Base-by-base conservation (phyloP, 441 rosid genomes). In the Populus tomentosa region DNA sequence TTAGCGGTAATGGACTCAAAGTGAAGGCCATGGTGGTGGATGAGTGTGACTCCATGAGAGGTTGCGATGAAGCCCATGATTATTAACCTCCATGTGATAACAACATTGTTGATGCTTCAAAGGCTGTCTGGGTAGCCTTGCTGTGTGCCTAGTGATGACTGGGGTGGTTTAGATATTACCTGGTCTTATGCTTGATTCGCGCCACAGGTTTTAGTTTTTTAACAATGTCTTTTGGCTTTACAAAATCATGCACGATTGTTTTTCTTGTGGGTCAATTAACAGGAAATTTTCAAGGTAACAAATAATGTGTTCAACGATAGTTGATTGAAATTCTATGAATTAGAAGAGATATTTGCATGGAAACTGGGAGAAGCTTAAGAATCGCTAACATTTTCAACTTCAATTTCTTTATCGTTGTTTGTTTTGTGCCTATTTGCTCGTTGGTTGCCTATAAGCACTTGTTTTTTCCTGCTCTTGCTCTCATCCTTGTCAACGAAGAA, bases 41-140 rank as follows among this genome's bases (percentile, higher is more conserved):
- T 18, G 82, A 84, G 42, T 79, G 86, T 71, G 86, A 85, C 78
- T 82, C 82, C 0, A 79, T 79, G 4, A 70, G 13, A 50, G 87
- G 84, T 0, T 83, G 84, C n/a, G 83, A 84, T 28, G 26, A 69
- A 1, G 81, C 33, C 3, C 86, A 76, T 76, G 81, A 77, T 53
- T 80, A 26, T 67, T 84, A 80, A 20, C 79, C 85, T 26, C 85
- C 84, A 5, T 81, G 89, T 32, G 46, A 21, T 16, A 78, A 79
- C 73, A 77, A 84, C 76, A 77, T 84, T 36, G 85, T 82, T 2
- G 84, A 84, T 79, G 87, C 83, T 8, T 81, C 89, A 1, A 82
- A 56, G 32, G 84, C 84, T 1, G 85, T 81, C 4, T 83, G 84
- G 86, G 46, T 80, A 69, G 83, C 82, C 33, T 32, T 81, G 35